Percentiles rank a stretch among this genome's conserved stretches.
Evolutionary conservation across 305 asterid genomes (phyloP).

Genomic region (Fraxinus angustifolia): DNA sequence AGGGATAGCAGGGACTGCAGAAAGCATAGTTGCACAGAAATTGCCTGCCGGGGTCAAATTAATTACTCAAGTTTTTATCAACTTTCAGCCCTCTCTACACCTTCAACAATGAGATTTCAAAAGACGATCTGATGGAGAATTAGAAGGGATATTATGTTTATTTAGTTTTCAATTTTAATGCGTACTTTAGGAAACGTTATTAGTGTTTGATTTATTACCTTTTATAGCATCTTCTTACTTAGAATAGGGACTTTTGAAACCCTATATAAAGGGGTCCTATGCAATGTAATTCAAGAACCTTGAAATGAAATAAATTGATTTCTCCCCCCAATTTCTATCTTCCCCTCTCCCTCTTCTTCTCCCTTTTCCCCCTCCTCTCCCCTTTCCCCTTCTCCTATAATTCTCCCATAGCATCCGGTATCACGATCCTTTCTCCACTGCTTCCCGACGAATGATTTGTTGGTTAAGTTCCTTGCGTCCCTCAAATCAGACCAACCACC

Average conservation of each 20-base stretch:
- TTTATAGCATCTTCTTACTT: too few relatives aligned
- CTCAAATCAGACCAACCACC: conserved; percentile 3
- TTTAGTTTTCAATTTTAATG: too few relatives aligned
- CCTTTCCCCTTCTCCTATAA: not conserved
- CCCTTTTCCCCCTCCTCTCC: not conserved
- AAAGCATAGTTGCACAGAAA: not conserved
- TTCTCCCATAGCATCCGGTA: not conserved
- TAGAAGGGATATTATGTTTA: too few relatives aligned
- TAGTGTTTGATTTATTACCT: too few relatives aligned
- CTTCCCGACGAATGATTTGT: not conserved
- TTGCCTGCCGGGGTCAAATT: not conserved
- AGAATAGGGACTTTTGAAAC: too few relatives aligned
- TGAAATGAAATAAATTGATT: not conserved
- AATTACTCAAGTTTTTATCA: not conserved
- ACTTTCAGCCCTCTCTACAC: not conserved
- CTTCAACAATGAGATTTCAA: not conserved
- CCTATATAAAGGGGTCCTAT: too few relatives aligned
- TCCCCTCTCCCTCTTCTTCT: not conserved
- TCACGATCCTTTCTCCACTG: not conserved
- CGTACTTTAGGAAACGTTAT: too few relatives aligned
- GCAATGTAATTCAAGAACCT: not conserved
- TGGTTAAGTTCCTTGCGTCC: not conserved
- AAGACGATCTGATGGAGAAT: not conserved
- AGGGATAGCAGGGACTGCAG: not conserved
- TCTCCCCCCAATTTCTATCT: not conserved